These are phyloP conservation scores for Grosmannia clavigera DNA, from an alignment of 2,329 filamentous ascomycete species.

Conservation along the genomic window DNA sequence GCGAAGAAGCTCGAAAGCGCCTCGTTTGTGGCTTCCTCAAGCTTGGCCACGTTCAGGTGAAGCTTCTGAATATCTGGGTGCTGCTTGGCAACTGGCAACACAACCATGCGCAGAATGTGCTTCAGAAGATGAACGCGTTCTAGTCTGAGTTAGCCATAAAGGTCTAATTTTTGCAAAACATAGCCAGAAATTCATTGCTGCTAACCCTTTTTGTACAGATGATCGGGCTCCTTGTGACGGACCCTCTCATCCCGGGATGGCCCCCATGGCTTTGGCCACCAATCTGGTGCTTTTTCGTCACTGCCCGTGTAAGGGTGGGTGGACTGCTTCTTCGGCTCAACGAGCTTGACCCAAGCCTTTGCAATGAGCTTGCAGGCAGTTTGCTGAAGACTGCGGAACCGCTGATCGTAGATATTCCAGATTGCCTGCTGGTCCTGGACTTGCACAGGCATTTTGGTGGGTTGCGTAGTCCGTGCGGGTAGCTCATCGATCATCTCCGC, in stretches of 20 bases:
- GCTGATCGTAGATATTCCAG: conserved; percentile 45
- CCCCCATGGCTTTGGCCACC: conserved; percentile 52
- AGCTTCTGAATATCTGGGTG: conserved; percentile 40
- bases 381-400: conserved; percentile 57
- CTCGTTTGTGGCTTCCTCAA: conserved; percentile 47
- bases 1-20: conserved; percentile 45
- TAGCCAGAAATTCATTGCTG: not conserved
- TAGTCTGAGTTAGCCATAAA: conserved; percentile 17
- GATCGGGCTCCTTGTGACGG: conserved; percentile 61
- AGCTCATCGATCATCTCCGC: conserved; percentile 25
- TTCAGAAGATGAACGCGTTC: conserved; percentile 47
- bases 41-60: conserved; percentile 38
- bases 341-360: conserved; percentile 63
- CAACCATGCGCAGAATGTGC: conserved; percentile 47
- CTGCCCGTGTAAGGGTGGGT: conserved; percentile 60
- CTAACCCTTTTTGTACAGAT: conserved; percentile 54
- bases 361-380: conserved; percentile 58
- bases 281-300: conserved; percentile 48
- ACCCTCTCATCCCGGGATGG: conserved; percentile 39
- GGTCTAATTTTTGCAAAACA: not conserved
- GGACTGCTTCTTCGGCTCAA: conserved; percentile 67
- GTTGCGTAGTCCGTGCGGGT: conserved; percentile 21
- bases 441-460: conserved; percentile 31
- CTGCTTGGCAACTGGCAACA: conserved; percentile 36
- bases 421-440: conserved; percentile 43